phyloP scores from a whole-genome alignment of 139 green algal species.

The Yamagishiella unicocca region DNA sequence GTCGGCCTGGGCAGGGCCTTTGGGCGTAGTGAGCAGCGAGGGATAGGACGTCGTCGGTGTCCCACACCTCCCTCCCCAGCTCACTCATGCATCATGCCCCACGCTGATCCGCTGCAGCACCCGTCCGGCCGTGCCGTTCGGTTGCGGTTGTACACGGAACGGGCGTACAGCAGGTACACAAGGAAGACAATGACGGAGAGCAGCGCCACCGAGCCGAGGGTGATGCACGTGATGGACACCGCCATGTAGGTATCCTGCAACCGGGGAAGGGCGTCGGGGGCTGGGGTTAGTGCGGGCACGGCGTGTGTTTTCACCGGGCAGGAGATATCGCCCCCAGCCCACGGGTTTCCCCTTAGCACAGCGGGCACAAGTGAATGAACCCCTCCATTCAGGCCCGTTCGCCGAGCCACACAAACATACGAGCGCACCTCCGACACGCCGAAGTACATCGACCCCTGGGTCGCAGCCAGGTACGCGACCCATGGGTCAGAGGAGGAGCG shows the following conservation, averaged over 20 bases:
- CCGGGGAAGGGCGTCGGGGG: too few species aligned
- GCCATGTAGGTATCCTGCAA: too few species aligned
- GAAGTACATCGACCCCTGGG: background rate
- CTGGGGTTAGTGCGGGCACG: too few species aligned
- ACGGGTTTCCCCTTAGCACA: background rate
- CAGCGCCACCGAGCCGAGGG: background rate
- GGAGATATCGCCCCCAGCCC: too few species aligned
- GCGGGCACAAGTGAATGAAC: background rate
- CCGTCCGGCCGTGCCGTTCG: background rate
- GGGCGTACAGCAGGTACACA: background rate
- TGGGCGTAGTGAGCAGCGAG: too few species aligned
- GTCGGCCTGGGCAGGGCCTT: too few species aligned
- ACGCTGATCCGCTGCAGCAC: background rate
- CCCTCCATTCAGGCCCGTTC: background rate
- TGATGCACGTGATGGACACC: too few species aligned
- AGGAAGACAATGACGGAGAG: background rate
- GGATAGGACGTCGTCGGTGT: too few species aligned
- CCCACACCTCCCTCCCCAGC: too few species aligned
- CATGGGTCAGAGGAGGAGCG: background rate
- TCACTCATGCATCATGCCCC: background rate
- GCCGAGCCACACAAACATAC: background rate
- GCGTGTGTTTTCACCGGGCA: too few species aligned
- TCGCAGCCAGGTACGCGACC: background rate
- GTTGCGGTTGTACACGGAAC: background rate
- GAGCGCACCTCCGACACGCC: background rate